A percentile compares a stretch with the other conserved stretches of the same genome.
These are phyloP conservation scores for Calocybe indica DNA, from an alignment of 768 basidiomycete species.

Conservation along the genomic window DNA sequence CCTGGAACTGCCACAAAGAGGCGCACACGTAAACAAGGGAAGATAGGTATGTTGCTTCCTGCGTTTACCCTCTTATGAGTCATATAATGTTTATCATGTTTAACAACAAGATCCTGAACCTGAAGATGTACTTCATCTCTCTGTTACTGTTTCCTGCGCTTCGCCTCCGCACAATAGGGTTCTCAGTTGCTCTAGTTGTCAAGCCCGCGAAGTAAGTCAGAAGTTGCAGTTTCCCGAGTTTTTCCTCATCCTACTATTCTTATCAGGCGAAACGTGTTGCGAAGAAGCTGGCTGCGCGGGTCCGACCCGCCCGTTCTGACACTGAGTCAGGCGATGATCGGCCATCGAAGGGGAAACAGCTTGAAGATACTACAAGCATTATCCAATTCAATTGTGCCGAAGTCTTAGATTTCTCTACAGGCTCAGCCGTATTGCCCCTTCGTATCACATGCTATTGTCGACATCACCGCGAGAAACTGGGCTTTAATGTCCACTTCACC, in stretches of 20 bases:
- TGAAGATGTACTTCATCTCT: conserved; percentile 67
- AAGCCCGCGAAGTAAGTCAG: conserved; percentile 68
- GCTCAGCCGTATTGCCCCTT: conserved; percentile 85
- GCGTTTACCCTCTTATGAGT: conserved; percentile 13
- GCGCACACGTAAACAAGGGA: conserved; percentile 77
- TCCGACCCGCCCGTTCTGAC: conserved; percentile 72
- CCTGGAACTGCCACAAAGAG: conserved; percentile 80
- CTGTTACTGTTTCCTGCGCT: conserved; percentile 73
- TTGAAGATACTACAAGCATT: conserved; percentile 75
- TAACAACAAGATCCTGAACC: conserved; percentile 48
- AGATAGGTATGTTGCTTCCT: conserved; percentile 50
- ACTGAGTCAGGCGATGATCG: conserved; percentile 61
- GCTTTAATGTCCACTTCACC: conserved; percentile 86
- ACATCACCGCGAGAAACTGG: conserved; percentile 95
- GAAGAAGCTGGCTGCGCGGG: conserved; percentile 80
- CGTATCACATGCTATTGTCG: conserved; percentile 98
- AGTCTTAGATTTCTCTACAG: conserved; percentile 81
- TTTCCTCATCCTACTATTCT: conserved; percentile 3
- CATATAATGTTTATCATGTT: not conserved
- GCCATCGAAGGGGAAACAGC: conserved; percentile 34
- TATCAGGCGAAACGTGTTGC: conserved; percentile 80
- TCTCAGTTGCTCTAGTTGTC: conserved; percentile 83
- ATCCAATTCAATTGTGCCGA: conserved; percentile 96
- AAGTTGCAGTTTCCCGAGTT: not conserved
- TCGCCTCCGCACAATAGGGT: conserved; percentile 74